phyloP scores from a whole-genome alignment of 306 rosid genomes.

The Rubus parviflorus region DNA sequence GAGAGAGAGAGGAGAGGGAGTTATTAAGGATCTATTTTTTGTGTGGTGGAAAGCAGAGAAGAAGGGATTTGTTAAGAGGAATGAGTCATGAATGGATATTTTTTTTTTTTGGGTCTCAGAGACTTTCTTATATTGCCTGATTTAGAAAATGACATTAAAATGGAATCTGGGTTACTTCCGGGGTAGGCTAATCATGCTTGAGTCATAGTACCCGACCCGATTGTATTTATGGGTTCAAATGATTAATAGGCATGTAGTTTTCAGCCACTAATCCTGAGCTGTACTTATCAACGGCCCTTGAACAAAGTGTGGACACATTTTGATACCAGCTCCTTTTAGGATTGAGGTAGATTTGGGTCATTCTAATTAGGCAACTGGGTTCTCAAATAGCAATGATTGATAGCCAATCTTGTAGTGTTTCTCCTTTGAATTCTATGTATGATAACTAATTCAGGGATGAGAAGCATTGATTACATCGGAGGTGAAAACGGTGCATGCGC shows the following conservation, averaged over 20 bases:
- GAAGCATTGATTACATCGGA: neutral
- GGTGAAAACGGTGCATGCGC: neutral
- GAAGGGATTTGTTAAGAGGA: neutral
- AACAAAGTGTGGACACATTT: too few relatives aligned
- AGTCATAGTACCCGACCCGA: neutral
- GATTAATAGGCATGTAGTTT: neutral
- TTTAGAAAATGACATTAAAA: conserved; percentile 5
- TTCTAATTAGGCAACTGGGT: neutral
- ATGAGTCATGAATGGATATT: neutral
- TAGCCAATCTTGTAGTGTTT: neutral
- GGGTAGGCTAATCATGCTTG: neutral
- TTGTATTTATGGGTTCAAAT: neutral
- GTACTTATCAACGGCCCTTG: neutral
- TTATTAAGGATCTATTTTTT: neutral
- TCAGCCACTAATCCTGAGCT: neutral
- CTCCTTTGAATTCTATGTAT: neutral
- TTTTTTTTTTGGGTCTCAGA: neutral
- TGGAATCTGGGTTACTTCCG: conserved; percentile 14
- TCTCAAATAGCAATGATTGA: neutral
- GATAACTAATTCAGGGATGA: neutral
- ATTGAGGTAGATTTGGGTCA: neutral
- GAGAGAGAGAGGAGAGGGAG: neutral
- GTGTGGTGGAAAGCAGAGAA: conserved; percentile 24
- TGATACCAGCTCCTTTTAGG: too few relatives aligned
- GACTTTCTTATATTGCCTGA: neutral